Evolutionary conservation across 202 grass and related monocot species (phyloP).

Genomic region (Panicum hallii): DNA sequence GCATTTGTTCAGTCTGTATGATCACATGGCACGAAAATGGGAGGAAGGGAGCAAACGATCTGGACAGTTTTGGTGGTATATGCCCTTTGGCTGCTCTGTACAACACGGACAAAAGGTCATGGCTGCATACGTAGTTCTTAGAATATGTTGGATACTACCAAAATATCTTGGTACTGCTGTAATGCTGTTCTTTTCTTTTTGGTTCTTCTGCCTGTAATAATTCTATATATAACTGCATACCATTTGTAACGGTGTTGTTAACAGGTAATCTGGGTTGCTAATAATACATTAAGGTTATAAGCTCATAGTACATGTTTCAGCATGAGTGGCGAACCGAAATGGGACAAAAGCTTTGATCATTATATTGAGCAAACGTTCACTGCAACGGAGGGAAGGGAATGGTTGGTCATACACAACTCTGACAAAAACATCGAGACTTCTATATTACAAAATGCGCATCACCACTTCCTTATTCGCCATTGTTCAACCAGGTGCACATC

Average conservation of each 20-base stretch:
- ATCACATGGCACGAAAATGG: neutral
- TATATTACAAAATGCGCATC: slow-evolving; percentile 9
- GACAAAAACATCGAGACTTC: neutral
- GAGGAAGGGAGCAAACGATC: neutral
- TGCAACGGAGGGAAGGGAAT: slow-evolving; percentile 28
- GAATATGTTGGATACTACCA: neutral
- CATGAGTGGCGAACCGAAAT: neutral
- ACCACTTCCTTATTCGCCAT: slow-evolving; percentile 44
- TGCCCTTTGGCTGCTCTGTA: slow-evolving; percentile 25
- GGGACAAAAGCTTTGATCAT: neutral
- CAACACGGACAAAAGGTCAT: slow-evolving; percentile 16
- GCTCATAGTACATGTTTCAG: neutral
- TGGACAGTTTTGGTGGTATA: slow-evolving; percentile 32
- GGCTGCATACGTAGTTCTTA: slow-evolving; percentile 36
- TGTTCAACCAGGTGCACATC: neutral
- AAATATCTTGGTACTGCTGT: slow-evolving; percentile 16
- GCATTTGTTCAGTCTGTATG: slow-evolving; percentile 12
- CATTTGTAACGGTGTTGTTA: neutral
- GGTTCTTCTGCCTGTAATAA: slow-evolving; percentile 11
- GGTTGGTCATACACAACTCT: slow-evolving; percentile 17
- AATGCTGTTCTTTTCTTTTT: neutral
- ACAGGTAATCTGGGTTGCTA: neutral
- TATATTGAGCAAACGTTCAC: slow-evolving; percentile 12
- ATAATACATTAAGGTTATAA: slow-evolving; percentile 31
- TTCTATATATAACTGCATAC: neutral